Evolutionary conservation across 345 rosid genomes (phyloP), one percentile per base, ranked within the genome.

Genomic region (Boechera stricta): DNA sequence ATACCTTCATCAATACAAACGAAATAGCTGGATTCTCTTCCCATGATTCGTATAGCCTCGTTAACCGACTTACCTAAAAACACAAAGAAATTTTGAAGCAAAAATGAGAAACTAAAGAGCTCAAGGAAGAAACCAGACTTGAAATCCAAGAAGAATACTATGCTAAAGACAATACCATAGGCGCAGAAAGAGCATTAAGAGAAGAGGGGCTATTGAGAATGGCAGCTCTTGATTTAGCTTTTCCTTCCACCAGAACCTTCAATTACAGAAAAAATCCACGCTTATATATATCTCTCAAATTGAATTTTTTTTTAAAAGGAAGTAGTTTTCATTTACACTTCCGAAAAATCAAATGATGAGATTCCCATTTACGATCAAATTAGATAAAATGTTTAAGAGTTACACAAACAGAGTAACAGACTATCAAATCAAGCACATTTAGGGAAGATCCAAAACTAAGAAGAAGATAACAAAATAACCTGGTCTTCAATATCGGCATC

Each of bases 1-100:
- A 71, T 87, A 95, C 98, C 97, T 89, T 91, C 98, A 92, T 84
- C 65, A 88, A 28, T 51, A 92, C 91, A 80, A 90, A 91, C 1
- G 96, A 94, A 75, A 91, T 87, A 71, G 91, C 89, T 0, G 96
- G 90, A 56, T 90, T 95, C 73, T 92, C 98, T 84, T 95, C 96
- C 99, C 99, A 95, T 18, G 92, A 90, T 58, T 89, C 97, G 57
- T 92, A 95, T 26, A 95, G 80, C 83, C 89, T 88, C 68, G 80
- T 87, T 63, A 92, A 80, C 74, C 98, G 84, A 70, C 88, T 85
- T 48, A 83, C 89, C 99, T 89, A 76, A 3, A 76, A 74, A 47
- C 61, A 71, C 18, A 10, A 48, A 55, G 10, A 10, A 33, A 21
- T 10, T 2, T 39, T 7, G 29, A 42, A 65, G 42, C n/a, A 21